A percentile compares a stretch with the other conserved stretches of the same genome.
phyloP scores from a whole-genome alignment of 768 basidiomycete genomes.

The Astraeus odoratus region DNA sequence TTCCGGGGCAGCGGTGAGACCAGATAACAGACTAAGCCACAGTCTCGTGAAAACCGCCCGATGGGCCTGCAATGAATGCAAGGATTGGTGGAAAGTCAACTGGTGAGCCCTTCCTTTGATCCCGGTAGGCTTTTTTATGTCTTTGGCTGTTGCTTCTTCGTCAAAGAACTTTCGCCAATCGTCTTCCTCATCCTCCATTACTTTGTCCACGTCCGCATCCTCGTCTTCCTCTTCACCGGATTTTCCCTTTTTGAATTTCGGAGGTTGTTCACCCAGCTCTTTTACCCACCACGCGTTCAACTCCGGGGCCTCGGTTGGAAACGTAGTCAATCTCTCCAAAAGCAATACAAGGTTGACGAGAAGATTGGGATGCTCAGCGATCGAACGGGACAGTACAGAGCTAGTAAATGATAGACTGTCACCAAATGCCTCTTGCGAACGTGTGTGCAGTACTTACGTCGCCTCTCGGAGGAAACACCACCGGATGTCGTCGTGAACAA shows the following conservation, averaged over 20 bases:
- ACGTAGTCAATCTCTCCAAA: constrained; percentile 61
- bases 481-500: constrained; percentile 73
- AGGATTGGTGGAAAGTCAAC: constrained; percentile 67
- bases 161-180: constrained; percentile 88
- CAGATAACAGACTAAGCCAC: constrained; percentile 72
- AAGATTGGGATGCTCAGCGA: constrained; percentile 32
- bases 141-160: constrained; percentile 38
- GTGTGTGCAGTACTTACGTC: constrained; percentile 37
- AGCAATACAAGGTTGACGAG: constrained; percentile 52
- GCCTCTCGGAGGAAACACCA: constrained; percentile 87
- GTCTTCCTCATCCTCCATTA: constrained; percentile 28
- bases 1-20: constrained; percentile 36
- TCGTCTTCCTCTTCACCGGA: constrained; percentile 30
- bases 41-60: constrained; percentile 71
- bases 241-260: constrained; percentile 40
- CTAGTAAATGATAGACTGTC: constrained; percentile 6
- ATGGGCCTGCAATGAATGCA: constrained; percentile 74
- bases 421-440: background rate
- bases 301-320: constrained; percentile 65
- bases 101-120: constrained; percentile 45
- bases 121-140: constrained; percentile 31
- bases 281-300: constrained; percentile 76
- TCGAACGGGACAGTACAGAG: constrained; percentile 20
- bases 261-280: constrained; percentile 54
- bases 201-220: constrained; percentile 26